These are phyloP conservation scores for Bruguiera parviflora DNA, from an alignment of 345 rosid species.

Conservation along the genomic window DNA sequence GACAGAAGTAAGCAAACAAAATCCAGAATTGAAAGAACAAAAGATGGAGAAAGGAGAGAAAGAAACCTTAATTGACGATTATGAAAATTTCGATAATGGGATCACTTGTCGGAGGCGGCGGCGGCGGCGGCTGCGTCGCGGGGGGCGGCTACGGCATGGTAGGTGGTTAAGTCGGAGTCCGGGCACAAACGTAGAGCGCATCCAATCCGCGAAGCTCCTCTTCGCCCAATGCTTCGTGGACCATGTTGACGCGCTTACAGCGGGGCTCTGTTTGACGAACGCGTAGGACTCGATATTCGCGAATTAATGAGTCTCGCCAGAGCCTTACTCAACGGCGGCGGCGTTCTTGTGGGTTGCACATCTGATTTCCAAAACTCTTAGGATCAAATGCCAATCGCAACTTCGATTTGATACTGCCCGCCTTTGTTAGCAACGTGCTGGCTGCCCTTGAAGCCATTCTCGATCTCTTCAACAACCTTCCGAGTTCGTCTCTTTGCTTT, in stretches of 20 bases:
- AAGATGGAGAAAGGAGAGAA: too few species aligned
- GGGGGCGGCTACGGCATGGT: too few species aligned
- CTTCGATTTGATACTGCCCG: conserved; percentile 39
- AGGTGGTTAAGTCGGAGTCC: conserved; percentile 26
- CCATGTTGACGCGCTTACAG: conserved; percentile 53
- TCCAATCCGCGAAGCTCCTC: conserved; percentile 50
- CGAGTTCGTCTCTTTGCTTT: too few species aligned
- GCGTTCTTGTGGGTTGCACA: conserved; percentile 73
- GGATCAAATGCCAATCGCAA: conserved; percentile 38
- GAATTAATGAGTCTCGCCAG: conserved; percentile 54
- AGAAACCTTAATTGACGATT: too few species aligned
- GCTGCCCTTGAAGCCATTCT: conserved; percentile 36
- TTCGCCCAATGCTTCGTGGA: conserved; percentile 45
- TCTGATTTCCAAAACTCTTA: conserved; percentile 45
- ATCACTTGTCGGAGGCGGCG: background rate
- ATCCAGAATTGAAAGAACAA: background rate
- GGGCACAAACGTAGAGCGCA: conserved; percentile 58
- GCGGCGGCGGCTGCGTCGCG: too few species aligned
- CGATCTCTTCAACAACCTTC: too few species aligned
- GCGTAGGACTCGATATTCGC: conserved; percentile 46
- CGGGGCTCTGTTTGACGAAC: conserved; percentile 41
- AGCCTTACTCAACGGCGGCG: conserved; percentile 33
- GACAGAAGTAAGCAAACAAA: background rate
- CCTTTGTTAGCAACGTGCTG: conserved; percentile 28
- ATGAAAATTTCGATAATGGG: too few species aligned